phyloP scores from a whole-genome alignment of 1,284 basidiomycete species.

The Entoloma clypeatum region DNA sequence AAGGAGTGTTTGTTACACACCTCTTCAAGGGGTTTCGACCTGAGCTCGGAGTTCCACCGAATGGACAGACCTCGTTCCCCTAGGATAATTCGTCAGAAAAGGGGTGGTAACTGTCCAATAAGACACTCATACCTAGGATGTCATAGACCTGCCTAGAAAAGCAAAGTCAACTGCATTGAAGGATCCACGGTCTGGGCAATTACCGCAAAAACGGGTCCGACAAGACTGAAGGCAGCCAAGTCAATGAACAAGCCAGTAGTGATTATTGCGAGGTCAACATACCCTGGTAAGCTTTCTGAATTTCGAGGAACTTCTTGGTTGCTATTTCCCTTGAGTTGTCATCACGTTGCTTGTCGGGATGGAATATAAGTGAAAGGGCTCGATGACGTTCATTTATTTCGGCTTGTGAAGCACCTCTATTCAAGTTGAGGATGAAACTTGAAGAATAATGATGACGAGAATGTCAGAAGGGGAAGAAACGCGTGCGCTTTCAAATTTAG shows the following conservation, averaged over 20 bases:
- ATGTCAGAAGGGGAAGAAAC: neutral
- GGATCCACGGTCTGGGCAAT: slow-evolving; percentile 16
- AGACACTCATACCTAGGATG: slow-evolving; percentile 55
- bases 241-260: neutral
- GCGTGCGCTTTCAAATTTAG: slow-evolving; percentile 1
- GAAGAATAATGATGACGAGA: slow-evolving; percentile 1
- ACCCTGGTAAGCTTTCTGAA: slow-evolving; percentile 81
- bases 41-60: slow-evolving; percentile 39
- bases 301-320: slow-evolving; percentile 62
- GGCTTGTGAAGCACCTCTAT: slow-evolving; percentile 54
- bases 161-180: slow-evolving; percentile 1
- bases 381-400: slow-evolving; percentile 74
- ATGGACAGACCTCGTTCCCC: slow-evolving; percentile 50
- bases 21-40: slow-evolving; percentile 48
- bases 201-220: slow-evolving; percentile 73
- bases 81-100: slow-evolving; percentile 21
- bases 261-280: slow-evolving; percentile 15
- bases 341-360: slow-evolving; percentile 80
- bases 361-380: slow-evolving; percentile 72
- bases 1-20: too few species aligned
- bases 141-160: slow-evolving; percentile 65
- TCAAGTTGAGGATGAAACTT: slow-evolving; percentile 68
- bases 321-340: slow-evolving; percentile 56
- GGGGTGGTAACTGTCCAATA: neutral
- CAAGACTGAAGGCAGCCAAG: slow-evolving; percentile 47